Base-by-base conservation (phyloP, 2,329 filamentous ascomycete species). In the Grosmannia huntii region DNA sequence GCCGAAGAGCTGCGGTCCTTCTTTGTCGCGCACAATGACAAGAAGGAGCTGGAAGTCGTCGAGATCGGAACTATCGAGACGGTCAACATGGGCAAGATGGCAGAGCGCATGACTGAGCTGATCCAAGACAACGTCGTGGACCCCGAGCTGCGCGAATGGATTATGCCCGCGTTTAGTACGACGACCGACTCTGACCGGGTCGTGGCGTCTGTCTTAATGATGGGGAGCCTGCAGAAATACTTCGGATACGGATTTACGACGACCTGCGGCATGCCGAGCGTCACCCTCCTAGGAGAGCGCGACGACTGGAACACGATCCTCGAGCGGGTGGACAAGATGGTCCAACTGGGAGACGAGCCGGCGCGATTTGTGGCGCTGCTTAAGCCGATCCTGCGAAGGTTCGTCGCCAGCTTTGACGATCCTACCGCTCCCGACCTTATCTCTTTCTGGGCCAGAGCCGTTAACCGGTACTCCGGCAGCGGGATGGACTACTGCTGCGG, bases 161-260 rank as follows among this genome's bases (percentile, higher is more conserved):
- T 82, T 19, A 69, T 80, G 62, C 80, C 78, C 0, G 60, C 66
- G 2, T 83, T 82, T 62, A 73, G 68, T 5, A 83, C 79, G 0
- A 81, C 78, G 0, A 75, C 71, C 0, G 60, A 69, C 1, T 63
- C 63, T 0, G 79, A 83, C 63, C 64, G 64, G 6, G 66, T 73
- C 0, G 69, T 74, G 2, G 74, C 75, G 0, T 67, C 73, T 0
- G 68, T 81, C 3, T 53, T 79, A 2, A 75, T 82, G 68, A 80
- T 82, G 76, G 75, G 73, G 2, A 66, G 72, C 0, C 66, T 80
- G 68, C 72, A 79, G 62, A 69, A 73, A 23, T 81, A 79, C 61
- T 81, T 80, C 59, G 57, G 53, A 0, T 76, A 72, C 61, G 58
- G 4, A 1, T 62, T 63, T 12, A 58, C 69, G 0, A 11, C 33